A percentile compares a stretch with the other conserved stretches of the same genome.
Evolutionary conservation across 2,329 filamentous ascomycete genomes (phyloP).

Genomic region (Coleophoma eucalyptorum): DNA sequence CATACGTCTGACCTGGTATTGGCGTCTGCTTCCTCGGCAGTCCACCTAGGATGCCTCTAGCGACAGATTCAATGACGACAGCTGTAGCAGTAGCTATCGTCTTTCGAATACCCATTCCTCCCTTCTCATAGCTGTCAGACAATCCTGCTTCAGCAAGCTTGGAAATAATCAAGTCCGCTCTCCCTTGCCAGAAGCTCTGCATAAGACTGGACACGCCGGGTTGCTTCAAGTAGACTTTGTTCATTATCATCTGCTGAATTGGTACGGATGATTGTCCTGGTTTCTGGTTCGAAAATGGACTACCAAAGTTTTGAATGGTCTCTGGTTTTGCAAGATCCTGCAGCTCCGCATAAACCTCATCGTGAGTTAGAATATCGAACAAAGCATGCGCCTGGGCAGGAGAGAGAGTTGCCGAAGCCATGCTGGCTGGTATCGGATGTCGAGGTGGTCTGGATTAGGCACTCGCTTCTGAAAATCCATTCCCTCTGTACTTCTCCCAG

Average conservation of each 20-base stretch:
- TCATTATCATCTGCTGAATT: conserved; percentile 64
- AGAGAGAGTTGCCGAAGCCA: neutral
- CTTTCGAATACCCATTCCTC: conserved; percentile 68
- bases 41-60: conserved; percentile 62
- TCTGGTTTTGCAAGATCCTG: conserved; percentile 64
- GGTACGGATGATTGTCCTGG: conserved; percentile 51
- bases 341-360: conserved; percentile 60
- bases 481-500: too few species aligned
- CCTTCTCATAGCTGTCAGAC: conserved; percentile 81
- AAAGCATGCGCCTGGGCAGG: conserved; percentile 18
- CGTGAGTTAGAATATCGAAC: conserved; percentile 22
- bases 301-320: conserved; percentile 64
- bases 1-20: conserved; percentile 41
- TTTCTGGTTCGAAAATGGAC: conserved; percentile 50
- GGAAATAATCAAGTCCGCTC: conserved; percentile 54
- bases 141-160: conserved; percentile 65
- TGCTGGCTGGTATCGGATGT: neutral
- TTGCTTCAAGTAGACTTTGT: conserved; percentile 59
- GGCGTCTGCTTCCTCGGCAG: conserved; percentile 33
- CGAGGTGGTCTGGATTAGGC: neutral
- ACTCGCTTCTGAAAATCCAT: too few species aligned
- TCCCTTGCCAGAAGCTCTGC: conserved; percentile 60
- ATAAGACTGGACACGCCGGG: conserved; percentile 64
- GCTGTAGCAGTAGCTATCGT: conserved; percentile 70
- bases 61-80: conserved; percentile 65